phyloP scores from a whole-genome alignment of 1,284 basidiomycete species.

The Hemileia vastatrix region DNA sequence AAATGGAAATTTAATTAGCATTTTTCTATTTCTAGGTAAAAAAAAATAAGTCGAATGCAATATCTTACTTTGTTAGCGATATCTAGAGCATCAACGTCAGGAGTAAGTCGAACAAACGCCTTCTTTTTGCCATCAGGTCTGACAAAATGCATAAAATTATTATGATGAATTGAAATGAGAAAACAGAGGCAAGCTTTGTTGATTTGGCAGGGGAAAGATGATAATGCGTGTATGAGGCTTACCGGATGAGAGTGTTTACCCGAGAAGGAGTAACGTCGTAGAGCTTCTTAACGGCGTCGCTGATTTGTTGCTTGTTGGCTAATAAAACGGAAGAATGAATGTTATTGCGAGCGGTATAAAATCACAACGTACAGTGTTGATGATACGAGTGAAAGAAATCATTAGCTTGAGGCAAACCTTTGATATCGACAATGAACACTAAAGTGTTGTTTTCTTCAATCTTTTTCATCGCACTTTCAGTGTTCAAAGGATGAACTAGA shows the following conservation, averaged over 20 bases:
- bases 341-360: too few species aligned
- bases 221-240: constrained; percentile 32
- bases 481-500: constrained; percentile 63
- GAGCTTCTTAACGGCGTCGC: constrained; percentile 97
- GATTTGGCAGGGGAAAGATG: background rate
- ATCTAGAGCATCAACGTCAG: constrained; percentile 94
- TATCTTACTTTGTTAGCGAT: constrained; percentile 89
- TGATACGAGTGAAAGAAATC: background rate
- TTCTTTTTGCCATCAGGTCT: constrained; percentile 99
- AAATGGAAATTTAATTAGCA: too few species aligned
- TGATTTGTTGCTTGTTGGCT: constrained; percentile 97
- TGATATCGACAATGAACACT: constrained; percentile 92
- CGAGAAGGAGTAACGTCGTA: constrained; percentile 94
- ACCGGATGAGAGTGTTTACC: constrained; percentile 97
- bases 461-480: constrained; percentile 66
- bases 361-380: too few species aligned
- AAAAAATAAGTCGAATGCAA: constrained; percentile 30
- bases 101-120: constrained; percentile 88
- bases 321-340: too few species aligned
- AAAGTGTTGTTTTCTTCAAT: constrained; percentile 99
- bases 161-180: constrained; percentile 1
- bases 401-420: constrained; percentile 34
- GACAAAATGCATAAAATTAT: constrained; percentile 2
- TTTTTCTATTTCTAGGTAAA: too few species aligned
- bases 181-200: background rate